Conservation (phyloP, 345 rosid genomes). For the Balakata baccata region DNA sequence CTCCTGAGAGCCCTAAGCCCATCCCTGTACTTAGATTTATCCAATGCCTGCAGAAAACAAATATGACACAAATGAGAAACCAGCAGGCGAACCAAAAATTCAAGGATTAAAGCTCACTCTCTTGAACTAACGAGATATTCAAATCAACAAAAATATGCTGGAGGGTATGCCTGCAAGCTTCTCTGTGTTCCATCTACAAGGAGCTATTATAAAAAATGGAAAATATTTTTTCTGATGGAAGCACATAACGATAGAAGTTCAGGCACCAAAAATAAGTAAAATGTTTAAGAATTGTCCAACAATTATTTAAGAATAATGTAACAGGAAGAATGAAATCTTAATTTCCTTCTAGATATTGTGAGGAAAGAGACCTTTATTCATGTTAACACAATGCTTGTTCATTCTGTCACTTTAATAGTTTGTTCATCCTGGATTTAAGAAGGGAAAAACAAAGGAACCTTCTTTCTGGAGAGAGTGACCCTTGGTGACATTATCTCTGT, state of each 20-base stretch:
- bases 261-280: neutral
- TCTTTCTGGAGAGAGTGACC: conserved; percentile 77
- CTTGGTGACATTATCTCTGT: conserved; percentile 94
- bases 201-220: neutral
- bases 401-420: neutral
- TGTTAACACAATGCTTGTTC: neutral
- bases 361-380: neutral
- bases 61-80: neutral
- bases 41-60: conserved; percentile 53
- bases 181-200: neutral
- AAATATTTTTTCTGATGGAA: neutral
- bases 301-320: neutral
- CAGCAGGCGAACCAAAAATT: neutral
- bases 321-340: neutral
- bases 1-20: conserved; percentile 75
- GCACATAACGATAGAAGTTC: neutral
- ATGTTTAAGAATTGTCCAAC: neutral
- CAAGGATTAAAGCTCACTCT: neutral
- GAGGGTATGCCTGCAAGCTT: neutral
- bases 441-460: conserved; percentile 38
- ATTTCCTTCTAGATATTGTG: no score
- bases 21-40: conserved; percentile 81
- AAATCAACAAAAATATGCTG: neutral
- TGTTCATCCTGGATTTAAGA: neutral
- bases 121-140: neutral